Percentiles rank a stretch among this genome's conserved stretches.
Conservation (phyloP, 1,139 yeast species). For the Suhomyces bokatorum region DNA sequence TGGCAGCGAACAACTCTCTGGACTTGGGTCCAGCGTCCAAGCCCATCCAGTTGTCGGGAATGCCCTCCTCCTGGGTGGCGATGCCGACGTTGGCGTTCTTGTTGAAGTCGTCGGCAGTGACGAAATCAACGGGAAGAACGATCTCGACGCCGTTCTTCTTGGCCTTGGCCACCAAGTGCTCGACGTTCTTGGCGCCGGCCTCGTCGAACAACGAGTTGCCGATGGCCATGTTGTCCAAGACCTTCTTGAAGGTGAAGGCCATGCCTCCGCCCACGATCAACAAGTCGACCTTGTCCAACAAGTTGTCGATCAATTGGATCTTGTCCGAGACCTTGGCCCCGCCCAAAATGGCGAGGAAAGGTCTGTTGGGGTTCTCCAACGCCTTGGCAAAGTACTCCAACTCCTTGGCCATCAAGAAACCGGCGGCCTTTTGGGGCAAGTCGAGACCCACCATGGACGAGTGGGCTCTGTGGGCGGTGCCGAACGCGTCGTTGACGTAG, state of each 20-base stretch:
- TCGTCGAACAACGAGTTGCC: slow-evolving; percentile 89
- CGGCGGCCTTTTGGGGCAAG: slow-evolving; percentile 91
- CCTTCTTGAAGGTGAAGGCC: slow-evolving; percentile 98
- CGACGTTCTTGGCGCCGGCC: slow-evolving; percentile 92
- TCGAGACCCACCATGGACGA: slow-evolving; percentile 97
- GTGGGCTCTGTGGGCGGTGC: slow-evolving; percentile 99
- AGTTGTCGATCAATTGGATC: slow-evolving; percentile 95
- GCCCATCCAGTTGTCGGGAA: slow-evolving; percentile 93
- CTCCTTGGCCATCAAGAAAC: slow-evolving; percentile 96
- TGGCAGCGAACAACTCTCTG: slow-evolving; percentile 67
- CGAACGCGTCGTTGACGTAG: slow-evolving; percentile 95
- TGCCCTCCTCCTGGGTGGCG: slow-evolving; percentile 85
- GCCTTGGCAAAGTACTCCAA: slow-evolving; percentile 96
- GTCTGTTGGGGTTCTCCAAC: slow-evolving; percentile 93
- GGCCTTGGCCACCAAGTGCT: slow-evolving; percentile 87
- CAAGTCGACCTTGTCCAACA: slow-evolving; percentile 89
- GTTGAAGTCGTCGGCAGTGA: slow-evolving; percentile 89
- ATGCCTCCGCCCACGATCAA: slow-evolving; percentile 98
- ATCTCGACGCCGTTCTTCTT: slow-evolving; percentile 90
- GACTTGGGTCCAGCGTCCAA: slow-evolving; percentile 92
- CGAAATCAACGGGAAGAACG: slow-evolving; percentile 89
- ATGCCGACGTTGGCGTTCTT: slow-evolving; percentile 81
- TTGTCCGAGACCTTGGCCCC: slow-evolving; percentile 99
- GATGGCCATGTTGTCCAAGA: slow-evolving; percentile 76
- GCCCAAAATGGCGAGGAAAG: slow-evolving; percentile 95